Evolutionary conservation across 2,329 filamentous ascomycete genomes (phyloP).

Genomic region (Arthrobotrys musiformis): DNA sequence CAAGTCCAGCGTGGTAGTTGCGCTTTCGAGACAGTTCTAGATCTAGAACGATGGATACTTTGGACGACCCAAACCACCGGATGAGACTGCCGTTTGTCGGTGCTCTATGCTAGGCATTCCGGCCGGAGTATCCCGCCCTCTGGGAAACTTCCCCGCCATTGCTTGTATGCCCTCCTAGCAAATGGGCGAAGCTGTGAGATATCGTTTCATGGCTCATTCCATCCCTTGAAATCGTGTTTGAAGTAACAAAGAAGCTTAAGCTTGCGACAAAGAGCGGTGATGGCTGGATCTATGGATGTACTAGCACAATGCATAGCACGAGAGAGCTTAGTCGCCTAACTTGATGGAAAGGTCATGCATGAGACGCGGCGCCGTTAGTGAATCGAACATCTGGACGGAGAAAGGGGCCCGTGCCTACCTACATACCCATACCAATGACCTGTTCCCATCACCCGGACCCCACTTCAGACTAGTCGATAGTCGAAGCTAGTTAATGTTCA

Average conservation of each 20-base stretch:
- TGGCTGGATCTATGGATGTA: too few species aligned
- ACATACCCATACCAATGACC: not conserved
- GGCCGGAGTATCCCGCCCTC: too few species aligned
- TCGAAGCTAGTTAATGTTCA: not conserved
- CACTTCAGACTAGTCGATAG: not conserved
- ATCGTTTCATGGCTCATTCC: not conserved
- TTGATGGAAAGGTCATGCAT: too few species aligned
- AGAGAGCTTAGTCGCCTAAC: too few species aligned
- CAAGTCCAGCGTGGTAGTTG: not conserved
- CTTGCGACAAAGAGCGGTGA: not conserved
- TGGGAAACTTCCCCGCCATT: slow-evolving; percentile 1
- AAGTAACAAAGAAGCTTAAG: too few species aligned
- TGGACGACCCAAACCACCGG: not conserved
- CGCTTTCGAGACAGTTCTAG: not conserved
- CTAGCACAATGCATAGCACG: too few species aligned
- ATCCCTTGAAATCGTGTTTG: not conserved
- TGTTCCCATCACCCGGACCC: not conserved
- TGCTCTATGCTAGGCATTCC: not conserved
- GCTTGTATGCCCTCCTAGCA: not conserved
- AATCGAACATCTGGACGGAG: not conserved
- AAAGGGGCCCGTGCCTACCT: not conserved
- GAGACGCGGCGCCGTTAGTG: not conserved
- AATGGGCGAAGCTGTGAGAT: not conserved
- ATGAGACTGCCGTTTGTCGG: not conserved
- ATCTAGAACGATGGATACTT: not conserved